phyloP scores from a whole-genome alignment of 805 yeast genomes.

The Torulaspora quercuum region DNA sequence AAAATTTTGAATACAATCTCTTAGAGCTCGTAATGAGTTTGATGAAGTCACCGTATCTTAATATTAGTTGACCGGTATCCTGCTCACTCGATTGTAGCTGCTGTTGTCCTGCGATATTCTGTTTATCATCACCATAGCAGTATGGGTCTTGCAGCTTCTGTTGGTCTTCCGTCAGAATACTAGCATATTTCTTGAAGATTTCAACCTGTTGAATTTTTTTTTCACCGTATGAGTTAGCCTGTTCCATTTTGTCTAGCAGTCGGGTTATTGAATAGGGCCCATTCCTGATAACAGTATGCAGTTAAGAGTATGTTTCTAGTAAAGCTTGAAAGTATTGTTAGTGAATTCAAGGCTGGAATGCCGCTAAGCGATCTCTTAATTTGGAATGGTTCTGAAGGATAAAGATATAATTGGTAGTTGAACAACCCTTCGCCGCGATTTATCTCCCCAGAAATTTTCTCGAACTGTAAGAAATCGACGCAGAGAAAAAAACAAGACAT shows the following conservation, averaged over 20 bases:
- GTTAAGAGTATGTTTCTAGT: too few species aligned
- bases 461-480: too few species aligned
- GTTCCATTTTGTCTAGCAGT: constrained; percentile 34
- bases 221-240: constrained; percentile 37
- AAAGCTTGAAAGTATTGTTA: too few species aligned
- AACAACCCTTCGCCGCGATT: too few species aligned
- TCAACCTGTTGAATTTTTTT: constrained; percentile 41
- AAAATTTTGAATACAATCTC: constrained; percentile 30
- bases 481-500: too few species aligned
- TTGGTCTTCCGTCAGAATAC: constrained; percentile 33
- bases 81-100: not conserved
- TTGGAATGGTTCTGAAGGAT: too few species aligned
- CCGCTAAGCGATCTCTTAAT: too few species aligned
- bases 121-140: constrained; percentile 6
- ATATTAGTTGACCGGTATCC: constrained; percentile 27
- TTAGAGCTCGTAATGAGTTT: constrained; percentile 36
- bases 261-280: constrained; percentile 13
- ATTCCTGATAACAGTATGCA: constrained; percentile 12
- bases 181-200: constrained; percentile 45
- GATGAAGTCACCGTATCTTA: constrained; percentile 39
- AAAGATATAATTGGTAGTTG: too few species aligned
- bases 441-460: too few species aligned
- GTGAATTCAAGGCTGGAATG: too few species aligned
- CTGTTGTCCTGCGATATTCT: not conserved
- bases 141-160: constrained; percentile 16